Base-by-base conservation (phyloP, 306 rosid species). In the Cicer yamashitae region DNA sequence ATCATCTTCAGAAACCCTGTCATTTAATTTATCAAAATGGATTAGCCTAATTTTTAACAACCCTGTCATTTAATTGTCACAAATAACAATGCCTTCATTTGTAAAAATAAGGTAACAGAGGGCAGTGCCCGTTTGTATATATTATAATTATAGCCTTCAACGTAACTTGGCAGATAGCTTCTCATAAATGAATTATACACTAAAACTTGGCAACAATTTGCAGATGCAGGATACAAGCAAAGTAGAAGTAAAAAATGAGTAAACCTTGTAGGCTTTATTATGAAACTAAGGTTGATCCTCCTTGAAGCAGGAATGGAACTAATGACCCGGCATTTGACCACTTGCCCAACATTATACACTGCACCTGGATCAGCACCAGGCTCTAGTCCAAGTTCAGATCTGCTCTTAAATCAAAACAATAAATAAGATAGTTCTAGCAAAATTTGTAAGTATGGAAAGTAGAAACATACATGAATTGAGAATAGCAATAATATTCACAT, bases 381-480 rank as follows among this genome's bases (percentile, higher is more conserved):
- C 82, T 90, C 97, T 78, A 94, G 67, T 74, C 91, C 96, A 17
- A 94, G 96, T 85, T 94, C 97, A 80, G 93, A 87, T 82, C 98
- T 94, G 93, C 71, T 71, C 71, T 57, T 84, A 64, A 54, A 83
- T 73, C 17, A 67, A 73, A 78, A 74, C 30, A 82, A 52, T 63
- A 48, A 81, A 65, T 71, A 69, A 71, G 40, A n/a, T 52, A 78
- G 14, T 37, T 67, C 53, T 18, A 51, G 56, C n/a, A 45, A 44
- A 39, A 10, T 9, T 53, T 58, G 41, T 22, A 71, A 17, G 9
- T 6, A 30, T 10, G 7, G 63, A 30, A 77, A 57, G 15, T 57
- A 67, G 3, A 77, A 72, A 18, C 52, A 70, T 48, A 61, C 25
- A 10, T 9, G 50, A 47, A 56, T 18, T 34, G 65, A 25, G 14